Base-by-base conservation (phyloP, 192 early-diverging fungal genomes). In the Glomus cerebriforme region DNA sequence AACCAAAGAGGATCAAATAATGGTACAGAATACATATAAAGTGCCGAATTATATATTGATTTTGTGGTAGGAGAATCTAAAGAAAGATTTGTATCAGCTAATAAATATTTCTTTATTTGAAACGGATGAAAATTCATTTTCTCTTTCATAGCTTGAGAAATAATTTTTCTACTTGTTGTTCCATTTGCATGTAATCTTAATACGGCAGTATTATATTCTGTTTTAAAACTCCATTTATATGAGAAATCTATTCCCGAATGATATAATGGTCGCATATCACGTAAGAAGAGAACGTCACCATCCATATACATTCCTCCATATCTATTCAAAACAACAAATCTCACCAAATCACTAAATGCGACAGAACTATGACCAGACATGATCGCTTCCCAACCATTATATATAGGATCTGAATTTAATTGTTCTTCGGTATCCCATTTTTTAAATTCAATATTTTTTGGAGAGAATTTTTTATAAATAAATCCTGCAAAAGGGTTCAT, bases 1-100 rank as follows among this genome's bases (percentile, higher is more conserved):
- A 83, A 67, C 83, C 83, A 83, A 62, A 83, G 80, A 22, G 83
- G 83, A 62, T 83, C 83, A 79, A 83, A 83, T 43, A 83, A 17
- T 7, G 80, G 68, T 2, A 78, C n/a, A 7, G 83, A 73, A 58
- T 79, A 60, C 83, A 81, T 81, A 26, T 58, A 68, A 60, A 83
- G 54, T 6, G 78, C 78, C 34, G 81, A 75, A 69, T 77, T 77
- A 24, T 83, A 79, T 19, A 83, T 37, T 0, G 34, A 49, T 71
- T 12, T 54, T 73, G 77, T 80, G 47, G 34, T 75, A 24, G 12
- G 77, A 74, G 47, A 73, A 35, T 4, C 79, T 64, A 32, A 79
- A 79, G 7, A 49, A 37, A 13, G 74, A 78, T 8, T 79, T 45
- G 22, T 78, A 71, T 22, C 74, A 71, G 26, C 78, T 75, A 26